Base-by-base conservation (phyloP, 768 basidiomycete species). In the Suillus discolor region DNA sequence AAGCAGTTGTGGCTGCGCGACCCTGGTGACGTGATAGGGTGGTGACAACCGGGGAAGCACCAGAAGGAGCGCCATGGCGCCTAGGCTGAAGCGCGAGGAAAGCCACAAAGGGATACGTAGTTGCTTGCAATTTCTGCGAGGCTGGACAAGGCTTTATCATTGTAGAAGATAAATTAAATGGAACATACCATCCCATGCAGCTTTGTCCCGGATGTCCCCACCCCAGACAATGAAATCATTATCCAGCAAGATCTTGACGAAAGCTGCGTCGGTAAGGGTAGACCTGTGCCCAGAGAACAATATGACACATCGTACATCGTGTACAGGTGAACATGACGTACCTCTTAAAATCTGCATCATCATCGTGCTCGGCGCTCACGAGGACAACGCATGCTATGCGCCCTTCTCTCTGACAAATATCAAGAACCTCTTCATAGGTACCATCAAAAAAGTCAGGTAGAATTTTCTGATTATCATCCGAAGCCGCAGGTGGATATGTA, bases 61-160 rank as follows among this genome's bases (percentile, higher is more conserved):
- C 72, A 6, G 80, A 70, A 6, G 80, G 72, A 5, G 71, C 69
- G 49, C 72, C 74, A 25, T 76, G 81, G 38, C 87, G 85, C 20
- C 85, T 85, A 0, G 93, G 89, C 73, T 98, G 93, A 57, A 97
- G 86, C 1, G 96, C 90, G 57, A 97, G 76, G 76, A 98, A 99
- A 1, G 93, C 93, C 57, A 99, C 83, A 67, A 96, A 96, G 0
- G 97, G 97, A 71, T 92, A 97, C 0, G 96, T 94, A 1, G 96
- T 95, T 3, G 90, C 90, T 72, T 93, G 89, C 1, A 98, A 80
- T 73, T 92, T 93, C 72, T 90, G 86, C 15, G 88, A 80, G 36
- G 80, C 91, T 82, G 67, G 47, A 51, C 39, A 12, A 57, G 20
- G 25, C 54, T 61, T 11, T 42, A 60, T 12, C 15, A 18, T 51